Evolutionary conservation across 2,329 filamentous ascomycete species (phyloP), one percentile per base, ranked within the genome.

Genomic region (Apiospora rasikravindrae): DNA sequence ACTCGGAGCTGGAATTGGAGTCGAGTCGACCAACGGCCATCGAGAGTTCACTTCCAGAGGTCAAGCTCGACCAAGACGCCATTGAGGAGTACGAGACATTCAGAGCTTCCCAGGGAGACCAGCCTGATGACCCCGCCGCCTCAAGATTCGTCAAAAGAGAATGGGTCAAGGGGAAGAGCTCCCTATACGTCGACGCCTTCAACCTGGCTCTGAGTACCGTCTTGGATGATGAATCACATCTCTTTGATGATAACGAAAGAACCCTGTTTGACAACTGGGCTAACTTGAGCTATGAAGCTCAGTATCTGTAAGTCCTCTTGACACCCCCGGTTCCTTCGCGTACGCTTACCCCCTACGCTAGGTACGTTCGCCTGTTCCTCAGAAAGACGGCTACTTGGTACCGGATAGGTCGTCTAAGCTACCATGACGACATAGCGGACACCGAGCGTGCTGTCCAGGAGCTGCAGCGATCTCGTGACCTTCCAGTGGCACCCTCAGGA

Each of bases 161-260:
- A 73, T 98, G 94, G 94, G 83, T 91, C 5, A 90, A 88, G 77
- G 94, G 94, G 0, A 91, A 90, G 80, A 97, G 92, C 78, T 98
- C 95, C 1, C 94, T 99, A 71, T 99, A 99, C 78, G 94, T 98
- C 24, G 96, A 99, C 83, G 96, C 96, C 0, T 99, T 99, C 86
- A 98, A 98, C 78, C 86, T 98, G 19, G 94, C 96, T 2, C 84
- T 99, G 68, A 92, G 96, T 73, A 98, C 94, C 0, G 96, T 99
- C 4, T 84, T 98, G 16, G 91, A 94, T 68, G 94, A 98, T 72
- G 96, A 99, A 82, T 88, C 89, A 0, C 94, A 98, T 82, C 84
- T 99, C 0, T 99, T 98, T 80, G 89, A 96, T 77, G 89, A 91
- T 72, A 91, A 90, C 24, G 96, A 99, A 82, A 89, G 87, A 77